Evolutionary conservation across 2,329 filamentous ascomycete genomes (phyloP), one percentile per base, ranked within the genome.

Genomic region (Penicillium psychrosexuale): DNA sequence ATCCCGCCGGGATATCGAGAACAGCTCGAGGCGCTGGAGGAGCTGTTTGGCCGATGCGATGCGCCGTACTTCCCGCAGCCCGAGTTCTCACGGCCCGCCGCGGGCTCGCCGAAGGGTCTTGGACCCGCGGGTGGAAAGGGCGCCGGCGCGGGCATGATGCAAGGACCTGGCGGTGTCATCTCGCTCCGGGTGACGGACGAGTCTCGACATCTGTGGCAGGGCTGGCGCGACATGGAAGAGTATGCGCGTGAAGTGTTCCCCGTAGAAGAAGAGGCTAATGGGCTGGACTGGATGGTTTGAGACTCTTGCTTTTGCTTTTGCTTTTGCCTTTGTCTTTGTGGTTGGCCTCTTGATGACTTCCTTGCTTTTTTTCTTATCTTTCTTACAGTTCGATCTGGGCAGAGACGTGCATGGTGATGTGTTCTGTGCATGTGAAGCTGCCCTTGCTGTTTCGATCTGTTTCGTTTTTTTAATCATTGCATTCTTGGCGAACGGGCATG

Each of bases 161-260:
- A 74, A 60, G 72, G 72, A 36, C 24, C 75, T 86, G 52, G 86
- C 84, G 72, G 81, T 78, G 69, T 75, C 8, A 64, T 75, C 76
- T 90, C 53, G 84, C 86, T 69, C 76, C 84, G 81, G 61, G 89
- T 89, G 61, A 91, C 91, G 0, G 81, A 82, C 8, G 85, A 91
- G 62, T 90, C 92, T 1, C 78, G 93, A 58, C 82, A 88, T 64
- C 77, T 99, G 24, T 97, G 94, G 94, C 90, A 96, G 69, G 94
- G 91, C 4, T 91, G 91, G 62, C 82, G 94, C 51, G 89, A 90
- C 30, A 82, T 97, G 63, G 91, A 97, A 70, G 94, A 97, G 74
- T 99, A 97, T 71, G 93, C 93, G 1, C 82, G 89, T 46, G 94
- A 97, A 71, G 91, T 95, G 28, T 97, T 97, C 66, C 90, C 91